Base-by-base conservation (phyloP, 2,329 filamentous ascomycete species). In the Pezicula rhizophila region DNA sequence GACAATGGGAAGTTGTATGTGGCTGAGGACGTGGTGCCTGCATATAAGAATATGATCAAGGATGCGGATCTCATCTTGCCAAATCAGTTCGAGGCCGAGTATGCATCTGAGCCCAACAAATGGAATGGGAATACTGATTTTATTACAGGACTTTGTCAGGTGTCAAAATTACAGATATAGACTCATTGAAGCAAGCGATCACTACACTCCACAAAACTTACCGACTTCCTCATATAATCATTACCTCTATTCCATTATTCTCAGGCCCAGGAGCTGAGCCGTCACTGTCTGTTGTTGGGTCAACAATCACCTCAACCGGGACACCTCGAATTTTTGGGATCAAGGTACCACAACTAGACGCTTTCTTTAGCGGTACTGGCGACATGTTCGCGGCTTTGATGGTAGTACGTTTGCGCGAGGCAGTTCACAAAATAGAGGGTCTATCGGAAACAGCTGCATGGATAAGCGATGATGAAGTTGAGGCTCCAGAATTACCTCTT, bases 11-110 rank as follows among this genome's bases (percentile, higher is more conserved):
- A 79, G 57, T 75, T 99, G 11, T 99, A 99, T 64, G 92, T 99
- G 7, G 87, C 85, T 5, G 84, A 92, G 59, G 89, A 95, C 55
- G 89, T 95, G 3, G 87, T 97, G 14, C 91, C 91, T 0, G 90
- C 87, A 12, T 99, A 97, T 68, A 92, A 89, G 69, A 75, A 75
- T 20, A 74, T 96, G 49, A 73, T 97, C 18, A 77, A 77, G 33
- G 78, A 92, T 60, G 92, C 93, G 2, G 93, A 99, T 67, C 68
- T 99, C 57, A 95, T 99, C 48, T 71, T 97, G 14, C 93, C 93
- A 4, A 99, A 99, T 65, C 92, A 97, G 60, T 99, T 96, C 58
- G 93, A 99, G 72, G 89, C 91, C 39, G 92, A 99, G 89, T 95
- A 73, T 58, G 83, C 70, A 39, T 46, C 17, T 33, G 2, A 18